A percentile compares a stretch with the other conserved stretches of the same genome.
Evolutionary conservation across 768 basidiomycete species (phyloP).

Genomic region (Guyanaporus albipodus): DNA sequence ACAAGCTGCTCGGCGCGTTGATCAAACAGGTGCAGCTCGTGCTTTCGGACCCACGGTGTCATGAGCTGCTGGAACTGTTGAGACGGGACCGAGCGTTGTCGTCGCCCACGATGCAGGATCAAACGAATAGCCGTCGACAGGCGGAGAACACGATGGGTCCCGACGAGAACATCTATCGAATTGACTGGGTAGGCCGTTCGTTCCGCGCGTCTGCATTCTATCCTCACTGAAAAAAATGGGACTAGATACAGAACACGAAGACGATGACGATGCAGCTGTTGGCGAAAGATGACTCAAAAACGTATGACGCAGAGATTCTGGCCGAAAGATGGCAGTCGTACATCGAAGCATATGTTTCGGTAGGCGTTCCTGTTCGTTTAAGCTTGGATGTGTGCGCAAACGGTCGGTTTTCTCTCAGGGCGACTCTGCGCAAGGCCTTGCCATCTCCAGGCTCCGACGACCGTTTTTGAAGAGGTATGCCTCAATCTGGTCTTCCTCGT

Average conservation of each 20-base stretch:
- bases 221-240: neutral
- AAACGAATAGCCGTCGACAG: constrained; percentile 60
- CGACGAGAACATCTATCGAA: constrained; percentile 74
- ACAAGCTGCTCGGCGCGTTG: constrained; percentile 83
- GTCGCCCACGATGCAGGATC: constrained; percentile 65
- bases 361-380: constrained; percentile 30
- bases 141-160: constrained; percentile 69
- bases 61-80: constrained; percentile 66
- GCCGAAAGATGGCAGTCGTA: constrained; percentile 79
- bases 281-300: constrained; percentile 73
- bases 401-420: constrained; percentile 39
- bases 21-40: constrained; percentile 88
- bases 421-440: constrained; percentile 53
- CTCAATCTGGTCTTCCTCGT: neutral
- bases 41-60: constrained; percentile 64
- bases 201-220: neutral
- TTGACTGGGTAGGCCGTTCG: constrained; percentile 64
- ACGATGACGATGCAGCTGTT: constrained; percentile 70
- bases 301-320: constrained; percentile 72
- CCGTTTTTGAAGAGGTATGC: constrained; percentile 68
- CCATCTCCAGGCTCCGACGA: constrained; percentile 40
- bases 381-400: neutral
- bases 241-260: constrained; percentile 60
- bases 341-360: constrained; percentile 71
- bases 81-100: constrained; percentile 61